Conservation (phyloP, 2,329 filamentous ascomycete genomes). For the Neobulgaria alba region DNA sequence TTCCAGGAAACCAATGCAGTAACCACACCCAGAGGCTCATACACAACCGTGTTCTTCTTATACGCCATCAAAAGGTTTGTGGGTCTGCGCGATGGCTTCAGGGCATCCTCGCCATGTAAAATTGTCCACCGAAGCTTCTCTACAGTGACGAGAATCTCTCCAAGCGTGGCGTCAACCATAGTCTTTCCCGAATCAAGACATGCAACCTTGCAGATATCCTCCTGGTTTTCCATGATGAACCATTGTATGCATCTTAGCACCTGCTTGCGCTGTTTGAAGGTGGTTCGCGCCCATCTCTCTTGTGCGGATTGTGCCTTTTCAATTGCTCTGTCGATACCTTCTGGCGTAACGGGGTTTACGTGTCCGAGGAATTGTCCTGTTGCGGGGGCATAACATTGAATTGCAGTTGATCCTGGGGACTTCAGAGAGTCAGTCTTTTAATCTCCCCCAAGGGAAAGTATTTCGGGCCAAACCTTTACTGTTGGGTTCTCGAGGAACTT, state of each 20-base stretch:
- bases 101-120: conserved; percentile 74
- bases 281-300: conserved; percentile 65
- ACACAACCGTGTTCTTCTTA: conserved; percentile 83
- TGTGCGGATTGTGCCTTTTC: conserved; percentile 68
- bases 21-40: conserved; percentile 89
- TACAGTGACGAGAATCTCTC: conserved; percentile 86
- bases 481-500: conserved; percentile 49
- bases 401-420: conserved; percentile 54
- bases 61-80: conserved; percentile 93
- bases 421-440: conserved; percentile 21
- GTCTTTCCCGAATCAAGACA: conserved; percentile 95
- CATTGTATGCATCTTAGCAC: conserved; percentile 76
- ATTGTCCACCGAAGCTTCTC: conserved; percentile 96
- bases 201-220: conserved; percentile 74
- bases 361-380: conserved; percentile 76
- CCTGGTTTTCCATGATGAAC: conserved; percentile 81
- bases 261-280: conserved; percentile 65
- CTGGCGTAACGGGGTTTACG: conserved; percentile 66
- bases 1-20: conserved; percentile 95
- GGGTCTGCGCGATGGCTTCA: conserved; percentile 63
- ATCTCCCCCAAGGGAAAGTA: conserved; percentile 10
- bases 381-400: conserved; percentile 84
- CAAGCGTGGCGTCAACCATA: conserved; percentile 85
- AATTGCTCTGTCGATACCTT: conserved; percentile 72
- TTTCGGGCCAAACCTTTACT: conserved; percentile 42